phyloP scores from a whole-genome alignment of 257 asterid genomes.

The Lavandula angustifolia region DNA sequence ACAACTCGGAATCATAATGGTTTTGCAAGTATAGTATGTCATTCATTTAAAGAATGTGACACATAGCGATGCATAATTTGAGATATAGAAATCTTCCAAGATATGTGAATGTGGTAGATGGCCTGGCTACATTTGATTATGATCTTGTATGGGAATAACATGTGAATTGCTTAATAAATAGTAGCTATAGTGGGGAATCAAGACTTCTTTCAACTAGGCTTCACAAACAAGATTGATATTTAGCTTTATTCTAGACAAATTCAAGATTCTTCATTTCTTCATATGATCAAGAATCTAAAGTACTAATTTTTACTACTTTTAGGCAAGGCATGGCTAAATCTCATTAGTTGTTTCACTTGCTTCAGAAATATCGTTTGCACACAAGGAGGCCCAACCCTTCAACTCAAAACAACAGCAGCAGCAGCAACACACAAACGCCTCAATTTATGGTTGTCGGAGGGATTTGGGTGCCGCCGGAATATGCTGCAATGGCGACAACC shows the following conservation, averaged over 20 bases:
- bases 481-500: constrained; percentile 42
- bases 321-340: not conserved
- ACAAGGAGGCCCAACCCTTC: constrained; percentile 59
- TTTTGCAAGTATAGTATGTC: too few species aligned
- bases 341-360: not conserved
- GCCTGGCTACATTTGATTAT: constrained; percentile 9
- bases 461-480: constrained; percentile 67
- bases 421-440: constrained; percentile 40
- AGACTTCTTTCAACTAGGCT: constrained; percentile 27
- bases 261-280: not conserved
- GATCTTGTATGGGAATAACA: constrained; percentile 26
- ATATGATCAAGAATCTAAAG: constrained; percentile 6
- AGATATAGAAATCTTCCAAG: too few species aligned
- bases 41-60: too few species aligned
- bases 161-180: constrained; percentile 11
- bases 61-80: too few species aligned
- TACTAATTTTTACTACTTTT: too few species aligned
- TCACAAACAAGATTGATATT: constrained; percentile 22
- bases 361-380: constrained; percentile 72
- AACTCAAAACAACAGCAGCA: constrained; percentile 42
- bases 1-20: too few species aligned
- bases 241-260: not conserved
- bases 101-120: not conserved
- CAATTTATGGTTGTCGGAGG: constrained; percentile 78
- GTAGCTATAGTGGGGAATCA: constrained; percentile 16